Evolutionary conservation across 1,139 yeast genomes (phyloP).

Genomic region (Entelexis paramagnoliae): DNA sequence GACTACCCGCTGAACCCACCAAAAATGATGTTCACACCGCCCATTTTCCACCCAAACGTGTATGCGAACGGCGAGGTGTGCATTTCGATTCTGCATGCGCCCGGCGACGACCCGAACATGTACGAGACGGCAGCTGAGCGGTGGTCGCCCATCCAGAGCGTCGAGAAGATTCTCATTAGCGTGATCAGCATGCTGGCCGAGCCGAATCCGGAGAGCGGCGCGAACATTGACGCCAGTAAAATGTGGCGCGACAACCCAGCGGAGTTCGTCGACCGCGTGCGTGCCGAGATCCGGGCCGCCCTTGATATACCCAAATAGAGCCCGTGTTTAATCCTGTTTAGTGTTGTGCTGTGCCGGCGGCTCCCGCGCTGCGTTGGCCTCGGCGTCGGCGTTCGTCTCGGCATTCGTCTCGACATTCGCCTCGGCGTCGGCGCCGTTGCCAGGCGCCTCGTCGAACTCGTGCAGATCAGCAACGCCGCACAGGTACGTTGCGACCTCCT

Average conservation of each 20-base stretch:
- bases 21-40: conserved; percentile 66
- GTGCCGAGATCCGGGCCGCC: conserved; percentile 53
- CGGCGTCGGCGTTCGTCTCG: too few species aligned
- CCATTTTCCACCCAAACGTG: conserved; percentile 82
- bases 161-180: conserved; percentile 83
- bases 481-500: conserved; percentile 33
- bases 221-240: conserved; percentile 92
- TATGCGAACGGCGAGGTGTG: conserved; percentile 94
- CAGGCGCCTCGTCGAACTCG: conserved; percentile 4
- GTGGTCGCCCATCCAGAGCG: conserved; percentile 97
- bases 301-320: conserved; percentile 38
- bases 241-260: conserved; percentile 79
- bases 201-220: conserved; percentile 94
- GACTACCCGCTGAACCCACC: conserved; percentile 96
- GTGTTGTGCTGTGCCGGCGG: too few species aligned
- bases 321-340: neutral
- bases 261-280: conserved; percentile 56
- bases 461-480: conserved; percentile 15
- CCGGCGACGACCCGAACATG: conserved; percentile 95
- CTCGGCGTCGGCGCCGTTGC: neutral
- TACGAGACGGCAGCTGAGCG: conserved; percentile 92
- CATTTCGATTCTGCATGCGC: conserved; percentile 86
- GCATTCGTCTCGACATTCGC: too few species aligned
- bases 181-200: conserved; percentile 96
- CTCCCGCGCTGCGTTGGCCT: too few species aligned